Percentiles rank a stretch among this genome's conserved stretches.
Evolutionary conservation across 441 rosid species (phyloP).

Genomic region (Lepidium campestre): DNA sequence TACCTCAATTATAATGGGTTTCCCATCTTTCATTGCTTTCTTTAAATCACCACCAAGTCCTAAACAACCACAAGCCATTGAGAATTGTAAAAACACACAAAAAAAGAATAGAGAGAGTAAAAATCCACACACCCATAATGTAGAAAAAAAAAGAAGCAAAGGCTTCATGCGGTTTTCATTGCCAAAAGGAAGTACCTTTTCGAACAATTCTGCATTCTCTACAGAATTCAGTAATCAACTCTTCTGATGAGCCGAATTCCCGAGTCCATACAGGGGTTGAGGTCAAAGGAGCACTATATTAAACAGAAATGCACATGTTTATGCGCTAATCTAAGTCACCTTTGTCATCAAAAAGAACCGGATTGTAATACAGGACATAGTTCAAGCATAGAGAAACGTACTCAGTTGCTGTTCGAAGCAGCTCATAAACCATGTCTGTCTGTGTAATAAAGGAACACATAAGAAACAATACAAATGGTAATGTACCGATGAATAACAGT

Average conservation of each 20-base stretch:
- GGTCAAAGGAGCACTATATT: constrained; percentile 75
- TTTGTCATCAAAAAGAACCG: not conserved
- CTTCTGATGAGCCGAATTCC: constrained; percentile 76
- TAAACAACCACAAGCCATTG: constrained; percentile 26
- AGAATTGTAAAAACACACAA: constrained; percentile 2
- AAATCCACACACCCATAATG: not conserved
- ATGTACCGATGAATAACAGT: not conserved
- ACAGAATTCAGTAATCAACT: constrained; percentile 85
- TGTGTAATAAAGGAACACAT: constrained; percentile 33
- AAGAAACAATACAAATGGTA: not conserved
- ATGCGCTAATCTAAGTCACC: not conserved
- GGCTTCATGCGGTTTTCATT: not conserved
- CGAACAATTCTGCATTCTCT: constrained; percentile 98
- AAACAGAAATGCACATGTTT: not conserved
- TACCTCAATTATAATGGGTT: constrained; percentile 96
- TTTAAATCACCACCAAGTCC: constrained; percentile 98
- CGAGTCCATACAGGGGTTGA: constrained; percentile 96
- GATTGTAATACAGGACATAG: not conserved
- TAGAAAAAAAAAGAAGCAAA: not conserved
- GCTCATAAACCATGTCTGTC: constrained; percentile 99
- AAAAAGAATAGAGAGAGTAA: not conserved
- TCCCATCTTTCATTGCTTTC: constrained; percentile 99
- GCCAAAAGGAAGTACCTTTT: constrained; percentile 53
- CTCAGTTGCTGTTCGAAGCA: constrained; percentile 95
- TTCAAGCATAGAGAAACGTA: constrained; percentile 34